phyloP scores from a whole-genome alignment of 495 filamentous ascomycete genomes.

The Hypoxylon fragiforme region DNA sequence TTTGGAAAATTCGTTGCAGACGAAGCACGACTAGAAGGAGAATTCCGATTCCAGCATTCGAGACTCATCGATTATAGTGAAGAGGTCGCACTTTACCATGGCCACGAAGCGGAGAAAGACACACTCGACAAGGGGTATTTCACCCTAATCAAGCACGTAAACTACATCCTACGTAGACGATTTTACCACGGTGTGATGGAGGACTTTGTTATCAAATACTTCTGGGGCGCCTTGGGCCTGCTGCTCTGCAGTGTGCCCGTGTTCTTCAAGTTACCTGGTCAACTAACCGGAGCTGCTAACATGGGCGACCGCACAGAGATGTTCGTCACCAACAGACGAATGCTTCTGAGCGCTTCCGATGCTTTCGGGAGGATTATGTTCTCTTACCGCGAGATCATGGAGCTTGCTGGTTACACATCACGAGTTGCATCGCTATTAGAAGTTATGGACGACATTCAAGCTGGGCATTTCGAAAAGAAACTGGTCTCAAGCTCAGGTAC shows the following conservation, averaged over 20 bases:
- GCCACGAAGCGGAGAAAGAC: constrained; percentile 96
- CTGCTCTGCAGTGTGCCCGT: constrained; percentile 95
- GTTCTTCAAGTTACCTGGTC: constrained; percentile 87
- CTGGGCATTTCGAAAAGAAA: constrained; percentile 92
- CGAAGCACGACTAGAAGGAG: constrained; percentile 90
- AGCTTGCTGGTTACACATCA: constrained; percentile 93
- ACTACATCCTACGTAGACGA: constrained; percentile 84
- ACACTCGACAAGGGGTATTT: constrained; percentile 98
- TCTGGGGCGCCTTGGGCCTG: constrained; percentile 94
- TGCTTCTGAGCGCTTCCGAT: constrained; percentile 89
- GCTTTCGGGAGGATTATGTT: constrained; percentile 98
- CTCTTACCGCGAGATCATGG: constrained; percentile 94
- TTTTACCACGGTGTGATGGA: constrained; percentile 99
- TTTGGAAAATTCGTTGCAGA: constrained; percentile 98
- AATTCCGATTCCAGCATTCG: constrained; percentile 95
- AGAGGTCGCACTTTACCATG: constrained; percentile 89
- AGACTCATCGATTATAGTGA: constrained; percentile 93
- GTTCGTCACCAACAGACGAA: constrained; percentile 91
- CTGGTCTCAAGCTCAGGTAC: constrained; percentile 85
- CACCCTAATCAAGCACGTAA: constrained; percentile 97
- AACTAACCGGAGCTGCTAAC: constrained; percentile 59
- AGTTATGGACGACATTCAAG: constrained; percentile 90
- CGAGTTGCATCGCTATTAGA: constrained; percentile 85
- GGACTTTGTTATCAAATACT: constrained; percentile 98
- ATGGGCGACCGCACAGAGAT: constrained; percentile 93